Evolutionary conservation across 176 grass and related monocot species (phyloP).

Genomic region (Oropetium thomaeum): DNA sequence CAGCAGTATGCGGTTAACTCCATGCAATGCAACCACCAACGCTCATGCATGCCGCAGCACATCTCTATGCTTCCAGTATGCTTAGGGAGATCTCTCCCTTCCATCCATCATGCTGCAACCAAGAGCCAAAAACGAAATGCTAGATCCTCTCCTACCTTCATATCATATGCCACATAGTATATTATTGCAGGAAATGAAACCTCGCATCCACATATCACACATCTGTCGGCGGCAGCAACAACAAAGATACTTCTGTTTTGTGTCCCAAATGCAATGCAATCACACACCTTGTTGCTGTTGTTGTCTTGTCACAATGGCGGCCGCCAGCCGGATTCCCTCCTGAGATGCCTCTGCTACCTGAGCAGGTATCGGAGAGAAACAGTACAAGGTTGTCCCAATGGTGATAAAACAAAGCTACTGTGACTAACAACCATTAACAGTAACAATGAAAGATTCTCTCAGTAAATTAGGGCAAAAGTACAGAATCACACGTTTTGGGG

Average conservation of each 20-base stretch:
- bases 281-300: conserved; percentile 6
- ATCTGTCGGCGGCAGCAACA: conserved; percentile 27
- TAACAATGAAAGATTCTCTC: background rate
- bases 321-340: background rate
- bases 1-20: background rate
- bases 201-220: conserved; percentile 37
- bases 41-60: conserved; percentile 24
- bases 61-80: no score
- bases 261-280: conserved; percentile 5
- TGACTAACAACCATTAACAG: background rate
- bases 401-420: background rate
- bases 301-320: background rate
- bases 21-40: conserved; percentile 26
- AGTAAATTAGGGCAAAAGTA: background rate
- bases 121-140: background rate
- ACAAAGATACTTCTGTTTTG: background rate
- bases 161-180: conserved; percentile 43
- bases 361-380: background rate
- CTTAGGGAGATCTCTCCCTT: no score
- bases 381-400: conserved; percentile 27
- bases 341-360: background rate
- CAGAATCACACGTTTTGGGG: background rate
- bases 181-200: conserved; percentile 42
- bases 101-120: background rate
- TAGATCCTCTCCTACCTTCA: background rate